Evolutionary conservation across 176 grass and related monocot species (phyloP).

Genomic region (Eremochloa ophiuroides): DNA sequence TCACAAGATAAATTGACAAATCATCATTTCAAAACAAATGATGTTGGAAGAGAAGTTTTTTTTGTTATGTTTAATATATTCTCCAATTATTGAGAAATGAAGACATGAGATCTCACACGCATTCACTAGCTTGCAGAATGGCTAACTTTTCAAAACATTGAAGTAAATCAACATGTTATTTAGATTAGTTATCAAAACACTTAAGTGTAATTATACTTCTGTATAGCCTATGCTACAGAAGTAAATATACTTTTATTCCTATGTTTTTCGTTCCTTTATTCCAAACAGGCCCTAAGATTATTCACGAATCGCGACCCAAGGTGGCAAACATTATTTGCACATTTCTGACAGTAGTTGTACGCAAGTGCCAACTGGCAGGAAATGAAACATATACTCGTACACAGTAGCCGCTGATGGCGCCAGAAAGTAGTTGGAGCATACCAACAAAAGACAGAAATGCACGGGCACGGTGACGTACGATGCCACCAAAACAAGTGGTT

Average conservation of each 20-base stretch:
- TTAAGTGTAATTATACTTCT: neutral
- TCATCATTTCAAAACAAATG: neutral
- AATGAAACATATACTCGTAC: constrained; percentile 17
- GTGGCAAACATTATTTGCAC: neutral
- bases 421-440: constrained; percentile 33
- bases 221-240: neutral
- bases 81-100: neutral
- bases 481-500: constrained; percentile 22
- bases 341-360: neutral
- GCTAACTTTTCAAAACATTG: neutral
- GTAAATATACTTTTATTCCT: no score
- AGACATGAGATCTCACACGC: neutral
- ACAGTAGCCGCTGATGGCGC: neutral
- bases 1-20: neutral
- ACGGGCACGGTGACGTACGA: constrained; percentile 5
- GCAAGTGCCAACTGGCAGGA: constrained; percentile 25
- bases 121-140: neutral
- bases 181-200: neutral
- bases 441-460: constrained; percentile 35
- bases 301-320: neutral
- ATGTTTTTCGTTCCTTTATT: no score
- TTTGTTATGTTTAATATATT: neutral
- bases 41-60: neutral
- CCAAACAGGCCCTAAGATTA: no score
- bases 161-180: neutral